Evolutionary conservation across 148 eudicot species (phyloP), one percentile per base, ranked within the genome.

Genomic region (Bassia scoparia): DNA sequence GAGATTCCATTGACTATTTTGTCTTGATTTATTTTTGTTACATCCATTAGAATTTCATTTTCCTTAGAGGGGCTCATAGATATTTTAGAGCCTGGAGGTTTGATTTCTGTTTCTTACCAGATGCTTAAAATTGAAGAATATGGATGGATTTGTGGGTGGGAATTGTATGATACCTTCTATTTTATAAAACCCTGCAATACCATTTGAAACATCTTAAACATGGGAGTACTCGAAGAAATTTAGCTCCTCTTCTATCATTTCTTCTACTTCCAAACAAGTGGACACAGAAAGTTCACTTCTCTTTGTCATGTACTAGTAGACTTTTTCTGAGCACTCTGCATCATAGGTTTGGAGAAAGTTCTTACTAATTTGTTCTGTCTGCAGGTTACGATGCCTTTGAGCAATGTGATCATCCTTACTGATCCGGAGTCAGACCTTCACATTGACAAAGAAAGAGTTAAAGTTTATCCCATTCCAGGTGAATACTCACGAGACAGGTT

Each of bases 401-500:
- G 94, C 87, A 83, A 78, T 44, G 78, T 90, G 26, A 43, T 88
- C 61, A 84, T 92, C 76, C 96, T 96, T 63, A 90, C 97, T 44
- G 96, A 96, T 82, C 96, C 99, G 11, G 85, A 87, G 67, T 88
- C n/a, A n/a, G 84, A 78, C 37, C 86, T 90, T 69, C 89, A 83
- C 50, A 73, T 92, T n/a, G n/a, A 84, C 73, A 90, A 86, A 82
- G 85, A 83, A 75, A 74, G 82, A 80, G 90, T 96, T 44, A 67
- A n/a, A n/a, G n/a, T n/a, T 61, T 84, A 82, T 76, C 97, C 96
- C 18, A 92, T 96, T 79, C 84, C 81, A 87, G 99, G 99, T 85
- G 94, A 96, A 82, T 96, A 92, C 87, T 90, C 99, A 49, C 86
- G 97, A 83, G 94, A 92, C 87, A 84, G 76, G 88, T 92, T 96